A percentile compares a stretch with the other conserved stretches of the same genome.
These are phyloP conservation scores for Sporothrix euskadiensis DNA, from an alignment of 2,329 filamentous ascomycete genomes.

Conservation along the genomic window DNA sequence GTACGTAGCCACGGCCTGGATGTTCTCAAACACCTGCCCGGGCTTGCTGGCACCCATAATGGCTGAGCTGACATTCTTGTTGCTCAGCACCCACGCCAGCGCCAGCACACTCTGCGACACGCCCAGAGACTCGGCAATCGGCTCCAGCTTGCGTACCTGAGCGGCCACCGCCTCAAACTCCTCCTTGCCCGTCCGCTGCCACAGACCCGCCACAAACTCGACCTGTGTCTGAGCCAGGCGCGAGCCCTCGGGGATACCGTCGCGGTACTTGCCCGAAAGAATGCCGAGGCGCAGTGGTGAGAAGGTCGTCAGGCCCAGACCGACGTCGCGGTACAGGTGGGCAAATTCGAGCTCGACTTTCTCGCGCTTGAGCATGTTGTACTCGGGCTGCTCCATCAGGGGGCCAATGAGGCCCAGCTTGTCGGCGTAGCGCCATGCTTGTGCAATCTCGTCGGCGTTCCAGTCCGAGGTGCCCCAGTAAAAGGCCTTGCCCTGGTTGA, in stretches of 20 bases:
- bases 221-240: conserved; percentile 59
- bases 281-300: conserved; percentile 56
- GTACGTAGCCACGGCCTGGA: conserved; percentile 53
- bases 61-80: conserved; percentile 61
- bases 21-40: conserved; percentile 62
- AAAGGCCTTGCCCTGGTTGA: conserved; percentile 66
- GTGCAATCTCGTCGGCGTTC: conserved; percentile 66
- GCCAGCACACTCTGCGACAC: conserved; percentile 59
- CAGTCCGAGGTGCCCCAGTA: conserved; percentile 75
- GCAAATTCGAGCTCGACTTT: conserved; percentile 58
- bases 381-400: conserved; percentile 66
- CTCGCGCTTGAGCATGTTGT: conserved; percentile 61
- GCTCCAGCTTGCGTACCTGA: conserved; percentile 59
- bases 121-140: conserved; percentile 65
- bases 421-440: conserved; percentile 63
- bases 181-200: conserved; percentile 54
- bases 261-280: conserved; percentile 64
- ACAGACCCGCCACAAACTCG: conserved; percentile 56
- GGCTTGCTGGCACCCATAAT: conserved; percentile 62
- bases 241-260: conserved; percentile 61
- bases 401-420: conserved; percentile 63
- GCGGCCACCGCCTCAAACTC: conserved; percentile 55
- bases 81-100: conserved; percentile 63
- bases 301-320: conserved; percentile 57
- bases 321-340: conserved; percentile 57